These are phyloP conservation scores for Vaccinium darrowii DNA, from an alignment of 148 eudicot genomes.

Conservation along the genomic window DNA sequence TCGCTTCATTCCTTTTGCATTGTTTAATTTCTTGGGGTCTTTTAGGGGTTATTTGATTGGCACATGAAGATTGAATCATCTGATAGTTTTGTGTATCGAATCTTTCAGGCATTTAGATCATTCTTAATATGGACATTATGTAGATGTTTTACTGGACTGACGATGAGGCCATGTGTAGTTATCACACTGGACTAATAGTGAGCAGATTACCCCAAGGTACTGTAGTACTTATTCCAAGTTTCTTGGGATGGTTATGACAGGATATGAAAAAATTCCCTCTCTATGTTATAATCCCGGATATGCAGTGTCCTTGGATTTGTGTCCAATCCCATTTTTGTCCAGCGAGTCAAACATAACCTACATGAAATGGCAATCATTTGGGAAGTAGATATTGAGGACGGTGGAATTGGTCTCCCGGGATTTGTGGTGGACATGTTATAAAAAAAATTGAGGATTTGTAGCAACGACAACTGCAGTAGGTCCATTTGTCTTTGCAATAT, in stretches of 20 bases:
- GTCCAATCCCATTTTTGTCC: not conserved
- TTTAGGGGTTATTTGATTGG: not conserved
- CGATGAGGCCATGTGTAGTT: no score
- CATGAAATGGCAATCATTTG: not conserved
- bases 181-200: not conserved
- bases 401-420: no score
- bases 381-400: not conserved
- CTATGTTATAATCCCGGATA: not conserved
- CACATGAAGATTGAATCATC: not conserved
- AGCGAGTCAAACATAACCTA: not conserved
- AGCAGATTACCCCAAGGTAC: not conserved
- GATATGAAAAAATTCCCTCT: not conserved
- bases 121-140: not conserved
- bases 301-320: not conserved
- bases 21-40: not conserved
- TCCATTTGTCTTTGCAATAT: not conserved
- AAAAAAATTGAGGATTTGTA: no score
- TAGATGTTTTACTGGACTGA: not conserved
- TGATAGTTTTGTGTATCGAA: not conserved
- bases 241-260: not conserved
- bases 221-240: not conserved
- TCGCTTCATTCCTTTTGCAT: not conserved
- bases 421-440: no score
- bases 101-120: not conserved
- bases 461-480: not conserved